phyloP scores from a whole-genome alignment of 2,329 filamentous ascomycete genomes.

The Stenocarpella maydis region DNA sequence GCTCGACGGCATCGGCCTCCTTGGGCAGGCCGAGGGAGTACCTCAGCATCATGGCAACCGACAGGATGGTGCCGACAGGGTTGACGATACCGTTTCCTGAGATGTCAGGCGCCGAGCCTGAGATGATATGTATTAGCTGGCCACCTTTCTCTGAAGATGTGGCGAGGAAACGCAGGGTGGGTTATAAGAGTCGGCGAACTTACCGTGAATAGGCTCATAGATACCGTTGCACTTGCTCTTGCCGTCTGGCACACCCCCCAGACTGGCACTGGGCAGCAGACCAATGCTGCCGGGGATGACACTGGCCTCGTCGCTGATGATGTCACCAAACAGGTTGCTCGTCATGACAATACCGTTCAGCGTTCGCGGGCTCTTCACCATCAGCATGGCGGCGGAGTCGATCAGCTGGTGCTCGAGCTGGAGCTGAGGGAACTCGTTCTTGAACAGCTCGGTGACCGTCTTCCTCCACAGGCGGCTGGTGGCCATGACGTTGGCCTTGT shows the following conservation, averaged over 20 bases:
- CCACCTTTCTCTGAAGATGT: background rate
- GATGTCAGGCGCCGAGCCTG: constrained; percentile 91
- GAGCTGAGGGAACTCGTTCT: constrained; percentile 86
- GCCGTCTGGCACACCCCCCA: constrained; percentile 86
- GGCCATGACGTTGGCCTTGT: constrained; percentile 97
- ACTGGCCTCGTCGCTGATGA: constrained; percentile 93
- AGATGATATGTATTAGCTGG: constrained; percentile 15
- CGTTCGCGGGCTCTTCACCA: constrained; percentile 90
- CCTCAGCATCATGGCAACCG: constrained; percentile 93
- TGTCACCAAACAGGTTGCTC: constrained; percentile 95
- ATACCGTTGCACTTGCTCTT: constrained; percentile 89
- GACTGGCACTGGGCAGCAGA: constrained; percentile 84
- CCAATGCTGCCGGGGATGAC: constrained; percentile 93
- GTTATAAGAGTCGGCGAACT: constrained; percentile 36
- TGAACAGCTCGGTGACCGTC: constrained; percentile 84
- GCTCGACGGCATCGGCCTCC: constrained; percentile 81
- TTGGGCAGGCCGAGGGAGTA: constrained; percentile 85
- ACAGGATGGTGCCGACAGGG: constrained; percentile 90
- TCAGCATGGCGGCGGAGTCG: constrained; percentile 95
- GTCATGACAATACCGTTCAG: constrained; percentile 93
- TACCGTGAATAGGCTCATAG: constrained; percentile 97
- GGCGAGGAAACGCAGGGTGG: background rate
- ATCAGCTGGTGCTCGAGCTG: constrained; percentile 90
- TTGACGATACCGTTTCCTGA: constrained; percentile 91
- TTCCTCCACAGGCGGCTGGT: constrained; percentile 90